These are phyloP conservation scores for Trichoderma erinaceum DNA, from an alignment of 495 filamentous ascomycete genomes.

Conservation along the genomic window DNA sequence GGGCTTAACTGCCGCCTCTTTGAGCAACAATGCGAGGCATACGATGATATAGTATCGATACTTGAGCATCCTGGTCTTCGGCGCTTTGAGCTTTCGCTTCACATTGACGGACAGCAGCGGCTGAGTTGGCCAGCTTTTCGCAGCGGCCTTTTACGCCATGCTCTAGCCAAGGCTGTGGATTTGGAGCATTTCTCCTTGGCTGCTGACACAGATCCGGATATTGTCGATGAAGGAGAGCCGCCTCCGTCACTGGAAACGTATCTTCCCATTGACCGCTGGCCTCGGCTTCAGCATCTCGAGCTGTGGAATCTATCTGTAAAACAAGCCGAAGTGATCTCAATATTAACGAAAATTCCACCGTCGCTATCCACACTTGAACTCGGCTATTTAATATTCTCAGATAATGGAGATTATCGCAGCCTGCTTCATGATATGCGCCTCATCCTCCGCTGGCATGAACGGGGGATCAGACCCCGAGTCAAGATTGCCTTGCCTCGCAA, in stretches of 20 bases:
- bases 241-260: background rate
- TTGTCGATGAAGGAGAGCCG: background rate
- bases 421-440: background rate
- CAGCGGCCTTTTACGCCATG: background rate
- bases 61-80: background rate
- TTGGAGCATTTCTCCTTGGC: background rate
- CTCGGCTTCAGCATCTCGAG: background rate
- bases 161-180: background rate
- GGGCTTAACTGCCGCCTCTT: background rate
- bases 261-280: background rate
- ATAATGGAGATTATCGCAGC: background rate
- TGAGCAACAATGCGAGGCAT: background rate
- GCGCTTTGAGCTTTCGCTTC: background rate
- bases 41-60: background rate
- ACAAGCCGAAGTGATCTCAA: background rate
- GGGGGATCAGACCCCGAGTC: background rate
- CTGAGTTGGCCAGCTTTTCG: background rate
- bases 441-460: background rate
- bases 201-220: background rate
- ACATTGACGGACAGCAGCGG: background rate
- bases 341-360: background rate
- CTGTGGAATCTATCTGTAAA: background rate
- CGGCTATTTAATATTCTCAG: background rate
- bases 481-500: background rate
- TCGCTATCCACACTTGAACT: background rate